Base-by-base conservation (phyloP, 495 filamentous ascomycete genomes). In the Penicillium herquei region DNA sequence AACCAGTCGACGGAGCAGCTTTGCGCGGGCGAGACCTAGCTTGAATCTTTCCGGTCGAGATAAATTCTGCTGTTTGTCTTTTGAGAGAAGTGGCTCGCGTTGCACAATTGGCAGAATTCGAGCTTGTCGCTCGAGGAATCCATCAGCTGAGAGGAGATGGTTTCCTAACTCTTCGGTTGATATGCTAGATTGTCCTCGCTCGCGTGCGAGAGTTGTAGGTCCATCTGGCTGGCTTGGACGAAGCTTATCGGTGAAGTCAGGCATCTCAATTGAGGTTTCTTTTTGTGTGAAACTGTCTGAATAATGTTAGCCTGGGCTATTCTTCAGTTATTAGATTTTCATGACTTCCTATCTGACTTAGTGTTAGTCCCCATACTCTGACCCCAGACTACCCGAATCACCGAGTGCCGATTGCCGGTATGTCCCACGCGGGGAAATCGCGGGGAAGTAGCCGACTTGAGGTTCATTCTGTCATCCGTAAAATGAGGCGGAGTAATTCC, bases 191-290 rank as follows among this genome's bases (percentile, higher is more conserved):
- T 67, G 58, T 21, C 37, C 51, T 26, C 78, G 70, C 56, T 79
- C 77, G 6, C 57, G 57, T 14, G 62, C 60, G 9, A 80, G 70
- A 6, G 70, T 72, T 12, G 62, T 63, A 1, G 71, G 63, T 17
- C 74, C 77, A 52, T 62, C 53, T 55, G 67, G 68, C 14, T 73
- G 62, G 6, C 57, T 62, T 26, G 77, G 76, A 42, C 70, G 71
- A 18, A 80, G 70, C 17, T 65, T 61, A 52, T 77, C 75, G 2
- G 73, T 73, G 57, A 80, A 80, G 61, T 80, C 77, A 3, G 67
- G 60, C 77, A 78, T 78, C 7, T 54, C 21, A 33, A 33, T 33
- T 32, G 21, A 2, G 11, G 12, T 41, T 17, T 13, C 7, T 46
- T 21, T 44, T 21, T 11, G 16, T 21, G 6, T 11, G 5, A 8